Conservation (phyloP, 257 asterid genomes). For the Rauvolfia tetraphylla region DNA sequence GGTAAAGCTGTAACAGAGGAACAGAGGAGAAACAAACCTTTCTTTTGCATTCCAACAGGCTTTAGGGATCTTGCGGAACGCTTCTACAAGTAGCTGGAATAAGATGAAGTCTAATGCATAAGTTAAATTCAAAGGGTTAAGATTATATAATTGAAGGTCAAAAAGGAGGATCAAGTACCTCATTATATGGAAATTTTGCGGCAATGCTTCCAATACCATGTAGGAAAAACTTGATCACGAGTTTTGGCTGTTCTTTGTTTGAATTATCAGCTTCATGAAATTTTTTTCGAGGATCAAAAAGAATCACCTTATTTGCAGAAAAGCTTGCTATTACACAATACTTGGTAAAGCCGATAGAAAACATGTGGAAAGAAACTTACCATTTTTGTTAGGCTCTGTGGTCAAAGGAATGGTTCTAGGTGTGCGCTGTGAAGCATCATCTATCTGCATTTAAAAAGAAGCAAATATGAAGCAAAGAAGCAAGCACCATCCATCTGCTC, state of each 20-base stretch:
- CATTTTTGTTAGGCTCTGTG: not conserved
- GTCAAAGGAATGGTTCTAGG: not conserved
- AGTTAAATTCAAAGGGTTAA: constrained; percentile 7
- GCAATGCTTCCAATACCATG: constrained; percentile 82
- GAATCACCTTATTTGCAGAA: constrained; percentile 21
- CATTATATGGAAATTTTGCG: constrained; percentile 67
- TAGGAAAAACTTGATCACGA: constrained; percentile 53
- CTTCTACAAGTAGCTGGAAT: constrained; percentile 56
- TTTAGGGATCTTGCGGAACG: constrained; percentile 63
- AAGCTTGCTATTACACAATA: not conserved
- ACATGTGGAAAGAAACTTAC: not conserved
- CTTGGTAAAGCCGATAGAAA: not conserved
- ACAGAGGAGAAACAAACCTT: constrained; percentile 44
- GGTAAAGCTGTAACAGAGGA: not conserved
- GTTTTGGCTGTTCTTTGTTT: constrained; percentile 44
- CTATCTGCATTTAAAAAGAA: constrained; percentile 5
- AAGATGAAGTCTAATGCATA: constrained; percentile 25
- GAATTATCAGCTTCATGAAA: constrained; percentile 38
- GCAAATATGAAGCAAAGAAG: not conserved
- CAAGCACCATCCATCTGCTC: not conserved
- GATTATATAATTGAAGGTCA: constrained; percentile 18
- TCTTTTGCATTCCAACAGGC: constrained; percentile 84
- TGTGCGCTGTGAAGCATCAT: constrained; percentile 4
- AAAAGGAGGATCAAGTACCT: constrained; percentile 33
- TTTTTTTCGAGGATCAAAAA: constrained; percentile 13